A percentile compares a stretch with the other conserved stretches of the same genome.
These are phyloP conservation scores for Colletotrichum chrysophilum DNA, from an alignment of 2,329 filamentous ascomycete genomes.

Conservation along the genomic window DNA sequence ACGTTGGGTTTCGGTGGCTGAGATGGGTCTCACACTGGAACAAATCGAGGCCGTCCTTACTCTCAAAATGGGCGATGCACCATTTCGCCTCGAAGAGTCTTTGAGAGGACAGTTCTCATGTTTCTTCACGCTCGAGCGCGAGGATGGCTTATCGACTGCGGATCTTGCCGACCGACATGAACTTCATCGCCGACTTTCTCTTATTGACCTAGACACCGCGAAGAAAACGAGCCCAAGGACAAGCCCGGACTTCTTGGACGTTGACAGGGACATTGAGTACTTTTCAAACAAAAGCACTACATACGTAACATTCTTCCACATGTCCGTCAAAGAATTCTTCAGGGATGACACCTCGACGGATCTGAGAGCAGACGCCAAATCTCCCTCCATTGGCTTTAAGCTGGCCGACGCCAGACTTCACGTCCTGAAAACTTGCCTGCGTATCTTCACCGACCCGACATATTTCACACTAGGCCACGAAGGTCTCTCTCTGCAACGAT, in stretches of 20 bases:
- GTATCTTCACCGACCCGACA: constrained; percentile 39
- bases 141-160: constrained; percentile 48
- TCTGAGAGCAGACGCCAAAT: constrained; percentile 3
- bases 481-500: constrained; percentile 28
- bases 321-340: constrained; percentile 44
- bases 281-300: constrained; percentile 47
- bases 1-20: constrained; percentile 49
- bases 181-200: constrained; percentile 24
- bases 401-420: constrained; percentile 37
- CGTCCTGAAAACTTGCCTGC: constrained; percentile 42
- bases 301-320: constrained; percentile 44
- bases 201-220: background rate
- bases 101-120: constrained; percentile 49
- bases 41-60: constrained; percentile 48
- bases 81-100: constrained; percentile 45
- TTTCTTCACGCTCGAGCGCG: constrained; percentile 50
- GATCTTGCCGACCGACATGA: constrained; percentile 45
- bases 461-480: constrained; percentile 22
- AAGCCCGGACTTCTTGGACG: constrained; percentile 34
- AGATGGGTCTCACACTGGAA: constrained; percentile 46
- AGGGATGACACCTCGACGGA: constrained; percentile 33
- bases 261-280: constrained; percentile 40
- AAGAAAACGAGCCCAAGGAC: constrained; percentile 24
- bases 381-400: constrained; percentile 38
- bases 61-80: constrained; percentile 46